Evolutionary conservation across 257 asterid species (phyloP).

Genomic region (Primulina tabacum): DNA sequence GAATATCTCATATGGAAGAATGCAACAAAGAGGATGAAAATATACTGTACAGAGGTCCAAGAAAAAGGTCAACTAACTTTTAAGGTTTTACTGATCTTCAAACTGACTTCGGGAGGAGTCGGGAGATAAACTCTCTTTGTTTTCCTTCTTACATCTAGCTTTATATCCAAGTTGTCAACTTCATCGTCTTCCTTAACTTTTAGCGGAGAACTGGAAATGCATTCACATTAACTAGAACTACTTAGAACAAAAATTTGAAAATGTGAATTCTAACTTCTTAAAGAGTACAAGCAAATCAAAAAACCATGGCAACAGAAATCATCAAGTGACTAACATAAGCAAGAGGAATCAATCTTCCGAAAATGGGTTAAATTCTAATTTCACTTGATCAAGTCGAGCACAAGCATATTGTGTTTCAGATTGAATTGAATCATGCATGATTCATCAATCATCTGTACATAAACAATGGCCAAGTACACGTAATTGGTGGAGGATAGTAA

Average conservation of each 20-base stretch:
- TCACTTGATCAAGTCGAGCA: not conserved
- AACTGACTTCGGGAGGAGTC: conserved; percentile 75
- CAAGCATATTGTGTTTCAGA: not conserved
- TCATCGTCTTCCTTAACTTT: conserved; percentile 93
- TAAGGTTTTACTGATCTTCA: conserved; percentile 92
- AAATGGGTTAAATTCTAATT: not conserved
- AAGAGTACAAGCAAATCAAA: not conserved
- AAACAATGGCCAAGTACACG: not conserved
- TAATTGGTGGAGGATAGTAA: conserved; percentile 11
- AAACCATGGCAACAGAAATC: not conserved
- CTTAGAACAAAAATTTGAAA: not conserved
- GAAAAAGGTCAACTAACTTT: conserved; percentile 70
- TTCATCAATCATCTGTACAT: not conserved
- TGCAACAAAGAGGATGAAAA: not conserved
- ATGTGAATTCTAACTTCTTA: not conserved
- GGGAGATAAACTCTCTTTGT: conserved; percentile 64
- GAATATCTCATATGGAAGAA: not conserved
- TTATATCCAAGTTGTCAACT: conserved; percentile 84
- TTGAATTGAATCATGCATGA: not conserved
- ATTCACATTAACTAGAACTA: conserved; percentile 10
- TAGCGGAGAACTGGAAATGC: conserved; percentile 67
- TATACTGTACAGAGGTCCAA: conserved; percentile 1
- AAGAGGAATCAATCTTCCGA: not conserved
- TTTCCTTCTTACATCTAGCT: conserved; percentile 58
- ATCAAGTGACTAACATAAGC: conserved; percentile 10